phyloP scores from a whole-genome alignment of 495 filamentous ascomycete genomes.

The Sporormia fimetaria region DNA sequence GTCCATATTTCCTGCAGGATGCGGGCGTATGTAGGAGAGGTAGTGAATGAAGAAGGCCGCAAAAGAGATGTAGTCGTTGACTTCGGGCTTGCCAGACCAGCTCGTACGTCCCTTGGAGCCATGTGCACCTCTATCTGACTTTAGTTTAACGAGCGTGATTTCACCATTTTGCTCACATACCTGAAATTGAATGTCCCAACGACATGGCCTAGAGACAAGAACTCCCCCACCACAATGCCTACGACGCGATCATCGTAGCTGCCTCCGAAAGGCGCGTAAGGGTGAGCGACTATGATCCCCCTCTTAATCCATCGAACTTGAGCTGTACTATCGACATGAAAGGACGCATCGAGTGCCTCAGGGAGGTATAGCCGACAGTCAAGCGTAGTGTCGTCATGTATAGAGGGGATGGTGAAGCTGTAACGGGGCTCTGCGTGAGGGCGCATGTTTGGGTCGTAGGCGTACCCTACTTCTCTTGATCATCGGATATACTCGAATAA shows the following conservation, averaged over 20 bases:
- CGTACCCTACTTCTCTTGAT: conserved; percentile 10
- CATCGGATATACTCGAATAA: too few relatives aligned
- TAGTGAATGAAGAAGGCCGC: conserved; percentile 68
- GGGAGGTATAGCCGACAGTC: conserved; percentile 77
- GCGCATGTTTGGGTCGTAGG: conserved; percentile 15
- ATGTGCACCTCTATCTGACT: conserved; percentile 56
- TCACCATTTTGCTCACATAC: conserved; percentile 35
- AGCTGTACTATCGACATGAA: not conserved
- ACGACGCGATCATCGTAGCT: conserved; percentile 76
- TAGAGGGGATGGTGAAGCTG: conserved; percentile 69
- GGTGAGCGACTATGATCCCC: conserved; percentile 77
- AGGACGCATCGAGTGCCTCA: conserved; percentile 18
- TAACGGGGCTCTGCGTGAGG: conserved; percentile 41
- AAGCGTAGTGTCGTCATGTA: conserved; percentile 63
- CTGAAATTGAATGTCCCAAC: conserved; percentile 91
- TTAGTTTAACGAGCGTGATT: conserved; percentile 1
- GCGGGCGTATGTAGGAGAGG: conserved; percentile 36
- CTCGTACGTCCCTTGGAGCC: conserved; percentile 63
- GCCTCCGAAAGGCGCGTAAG: conserved; percentile 80
- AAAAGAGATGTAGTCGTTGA: conserved; percentile 69
- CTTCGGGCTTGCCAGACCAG: conserved; percentile 74
- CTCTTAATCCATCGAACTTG: conserved; percentile 20
- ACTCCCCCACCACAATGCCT: conserved; percentile 44
- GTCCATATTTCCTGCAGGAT: not conserved
- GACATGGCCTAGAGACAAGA: conserved; percentile 57